phyloP scores from a whole-genome alignment of 176 grass and related monocot genomes.

The Bolboschoenus planiculmis region DNA sequence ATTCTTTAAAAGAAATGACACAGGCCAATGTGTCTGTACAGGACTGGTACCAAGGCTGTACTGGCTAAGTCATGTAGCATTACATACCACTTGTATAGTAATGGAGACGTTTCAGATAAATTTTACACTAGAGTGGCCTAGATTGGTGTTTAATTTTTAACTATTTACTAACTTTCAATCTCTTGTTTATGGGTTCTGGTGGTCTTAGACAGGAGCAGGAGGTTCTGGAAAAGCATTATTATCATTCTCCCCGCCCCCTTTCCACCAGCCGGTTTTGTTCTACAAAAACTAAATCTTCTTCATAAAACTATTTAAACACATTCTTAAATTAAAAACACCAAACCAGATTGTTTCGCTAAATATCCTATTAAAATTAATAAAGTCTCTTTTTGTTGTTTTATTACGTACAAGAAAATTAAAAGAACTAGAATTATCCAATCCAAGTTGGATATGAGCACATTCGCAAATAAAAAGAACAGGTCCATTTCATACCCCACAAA shows the following conservation, averaged over 20 bases:
- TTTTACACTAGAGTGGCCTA: not conserved
- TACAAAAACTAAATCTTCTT: not conserved
- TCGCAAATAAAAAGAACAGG: slow-evolving; percentile 26
- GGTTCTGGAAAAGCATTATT: not conserved
- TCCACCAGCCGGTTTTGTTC: not conserved
- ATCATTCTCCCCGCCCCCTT: not conserved
- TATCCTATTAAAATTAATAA: slow-evolving; percentile 9
- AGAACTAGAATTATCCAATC: slow-evolving; percentile 18
- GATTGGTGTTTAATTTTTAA: not conserved
- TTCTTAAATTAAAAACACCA: not conserved
- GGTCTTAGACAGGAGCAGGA: not conserved
- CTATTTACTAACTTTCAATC: not conserved
- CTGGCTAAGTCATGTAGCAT: not conserved
- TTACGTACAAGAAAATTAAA: slow-evolving; percentile 20
- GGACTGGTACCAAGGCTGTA: not conserved
- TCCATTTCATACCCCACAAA: slow-evolving; percentile 48
- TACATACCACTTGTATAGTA: not conserved
- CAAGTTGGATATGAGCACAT: slow-evolving; percentile 26
- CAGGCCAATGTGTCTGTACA: not conserved
- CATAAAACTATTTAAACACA: not conserved
- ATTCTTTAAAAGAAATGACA: not conserved
- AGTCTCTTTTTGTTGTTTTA: slow-evolving; percentile 17
- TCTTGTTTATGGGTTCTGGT: not conserved
- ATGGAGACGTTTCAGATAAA: not conserved
- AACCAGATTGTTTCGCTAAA: slow-evolving; percentile 9